phyloP scores from a whole-genome alignment of 257 asterid genomes.

The Fraxinus cuspidata region DNA sequence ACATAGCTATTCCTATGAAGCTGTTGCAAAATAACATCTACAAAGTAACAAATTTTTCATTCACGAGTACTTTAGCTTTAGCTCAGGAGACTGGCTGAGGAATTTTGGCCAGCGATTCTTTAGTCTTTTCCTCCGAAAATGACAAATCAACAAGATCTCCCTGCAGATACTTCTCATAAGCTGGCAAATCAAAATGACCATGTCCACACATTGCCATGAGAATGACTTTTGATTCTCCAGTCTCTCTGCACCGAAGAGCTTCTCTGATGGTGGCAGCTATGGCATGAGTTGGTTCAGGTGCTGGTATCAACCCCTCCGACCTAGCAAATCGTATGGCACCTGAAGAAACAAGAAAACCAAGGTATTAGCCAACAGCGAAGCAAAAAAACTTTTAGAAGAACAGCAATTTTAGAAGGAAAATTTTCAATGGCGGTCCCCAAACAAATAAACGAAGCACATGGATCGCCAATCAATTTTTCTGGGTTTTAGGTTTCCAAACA shows the following conservation, averaged over 20 bases:
- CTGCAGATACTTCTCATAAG: constrained; percentile 80
- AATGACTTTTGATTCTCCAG: constrained; percentile 84
- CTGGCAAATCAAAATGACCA: constrained; percentile 89
- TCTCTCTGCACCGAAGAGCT: constrained; percentile 78
- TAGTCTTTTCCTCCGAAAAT: constrained; percentile 58
- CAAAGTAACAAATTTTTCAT: background rate
- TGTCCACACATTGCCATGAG: constrained; percentile 98
- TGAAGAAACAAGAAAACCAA: constrained; percentile 24
- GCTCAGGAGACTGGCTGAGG: constrained; percentile 39
- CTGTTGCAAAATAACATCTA: background rate
- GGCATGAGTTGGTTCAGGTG: constrained; percentile 93
- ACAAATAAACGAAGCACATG: background rate
- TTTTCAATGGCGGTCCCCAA: background rate
- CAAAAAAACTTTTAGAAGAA: background rate
- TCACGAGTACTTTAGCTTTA: background rate
- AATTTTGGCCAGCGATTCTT: constrained; percentile 61
- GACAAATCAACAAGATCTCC: constrained; percentile 73
- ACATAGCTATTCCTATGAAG: background rate
- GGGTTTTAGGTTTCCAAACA: background rate
- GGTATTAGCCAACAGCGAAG: background rate
- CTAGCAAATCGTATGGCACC: constrained; percentile 91
- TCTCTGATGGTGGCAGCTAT: constrained; percentile 90
- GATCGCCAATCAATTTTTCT: background rate
- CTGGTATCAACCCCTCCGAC: constrained; percentile 87
- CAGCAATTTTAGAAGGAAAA: background rate